Base-by-base conservation (phyloP, 208 protist species). In the Leishmania major region DNA sequence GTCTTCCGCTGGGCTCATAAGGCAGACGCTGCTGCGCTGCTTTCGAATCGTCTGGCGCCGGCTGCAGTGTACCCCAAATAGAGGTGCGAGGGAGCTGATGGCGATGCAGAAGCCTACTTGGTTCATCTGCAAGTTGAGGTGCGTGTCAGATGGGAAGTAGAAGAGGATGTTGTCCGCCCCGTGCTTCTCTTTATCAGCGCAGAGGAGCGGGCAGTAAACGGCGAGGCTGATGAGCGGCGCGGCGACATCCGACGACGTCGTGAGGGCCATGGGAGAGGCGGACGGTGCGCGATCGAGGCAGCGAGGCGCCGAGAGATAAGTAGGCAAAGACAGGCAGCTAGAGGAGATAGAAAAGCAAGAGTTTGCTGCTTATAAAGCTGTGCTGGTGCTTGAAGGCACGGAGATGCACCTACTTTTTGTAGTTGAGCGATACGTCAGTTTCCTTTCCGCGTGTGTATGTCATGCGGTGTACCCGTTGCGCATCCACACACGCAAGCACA, bases 31-130 rank as follows among this genome's bases (percentile, higher is more conserved):
- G 75, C 81, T 82, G 74, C 81, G 77, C 51, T 85, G 70, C 75
- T 84, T 81, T 25, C 83, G 47, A 51, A 77, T 80, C 45, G 78
- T 80, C 35, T 78, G 69, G 8, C 64, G 57, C 35, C 47, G 57
- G 53, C 79, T 75, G 51, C 55, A 15, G 25, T 45, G 64, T 22
- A 84, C 78, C 17, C 77, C 82, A 43, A 90, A 95, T 87, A 35
- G 86, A 72, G 72, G 81, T 79, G 43, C 78, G 19, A 95, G 67
- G 40, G 82, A 92, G 28, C 79, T 81, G 47, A 88, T 77, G 25
- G 89, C 91, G 35, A 94, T 94, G 75, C 89, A 93, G 72, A 95
- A 93, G 53, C 93, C 93, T 64, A 95, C 88, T 1, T 91, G 89
- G 66, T 93, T 94, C 84, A 95, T 90, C 77, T 93, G 85, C 31